Evolutionary conservation across 78 protist genomes (phyloP).

Genomic region (Neovahlkampfia damariscottae): DNA sequence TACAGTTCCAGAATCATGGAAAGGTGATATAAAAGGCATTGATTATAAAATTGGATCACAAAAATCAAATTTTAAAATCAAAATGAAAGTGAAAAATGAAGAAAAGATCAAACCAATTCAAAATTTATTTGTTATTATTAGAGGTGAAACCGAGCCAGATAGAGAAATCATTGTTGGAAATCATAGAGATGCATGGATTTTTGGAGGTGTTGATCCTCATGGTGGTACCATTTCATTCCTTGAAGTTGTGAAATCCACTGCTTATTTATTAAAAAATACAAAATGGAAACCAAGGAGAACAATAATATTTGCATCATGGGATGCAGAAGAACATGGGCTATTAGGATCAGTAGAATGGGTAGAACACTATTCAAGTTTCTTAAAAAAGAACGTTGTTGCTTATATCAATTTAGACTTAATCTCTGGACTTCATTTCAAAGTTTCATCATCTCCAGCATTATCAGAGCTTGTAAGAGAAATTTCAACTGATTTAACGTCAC

Average conservation of each 20-base stretch:
- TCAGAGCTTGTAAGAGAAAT: no score
- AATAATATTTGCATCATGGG: background rate
- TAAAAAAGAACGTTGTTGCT: constrained; percentile 7
- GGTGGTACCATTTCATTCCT: constrained; percentile 21
- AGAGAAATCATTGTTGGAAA: background rate
- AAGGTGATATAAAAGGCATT: constrained; percentile 1
- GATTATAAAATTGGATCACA: constrained; percentile 5
- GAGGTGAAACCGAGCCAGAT: background rate
- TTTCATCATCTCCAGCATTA: no score
- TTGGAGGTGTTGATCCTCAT: constrained; percentile 42
- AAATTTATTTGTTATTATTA: background rate
- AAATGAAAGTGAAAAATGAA: background rate
- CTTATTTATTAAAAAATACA: background rate
- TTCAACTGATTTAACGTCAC: no score
- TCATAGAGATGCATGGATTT: constrained; percentile 46
- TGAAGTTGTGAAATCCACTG: background rate
- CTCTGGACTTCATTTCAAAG: no score
- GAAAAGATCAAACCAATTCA: background rate
- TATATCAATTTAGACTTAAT: constrained; percentile 18
- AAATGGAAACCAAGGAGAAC: constrained; percentile 33
- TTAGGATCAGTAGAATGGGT: constrained; percentile 19
- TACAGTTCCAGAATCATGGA: background rate
- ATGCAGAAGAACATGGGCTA: constrained; percentile 13
- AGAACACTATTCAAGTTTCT: background rate
- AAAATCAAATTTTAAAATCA: background rate